These are phyloP conservation scores for Fusarium xyrophilum DNA, from an alignment of 2,329 filamentous ascomycete genomes.

Conservation along the genomic window DNA sequence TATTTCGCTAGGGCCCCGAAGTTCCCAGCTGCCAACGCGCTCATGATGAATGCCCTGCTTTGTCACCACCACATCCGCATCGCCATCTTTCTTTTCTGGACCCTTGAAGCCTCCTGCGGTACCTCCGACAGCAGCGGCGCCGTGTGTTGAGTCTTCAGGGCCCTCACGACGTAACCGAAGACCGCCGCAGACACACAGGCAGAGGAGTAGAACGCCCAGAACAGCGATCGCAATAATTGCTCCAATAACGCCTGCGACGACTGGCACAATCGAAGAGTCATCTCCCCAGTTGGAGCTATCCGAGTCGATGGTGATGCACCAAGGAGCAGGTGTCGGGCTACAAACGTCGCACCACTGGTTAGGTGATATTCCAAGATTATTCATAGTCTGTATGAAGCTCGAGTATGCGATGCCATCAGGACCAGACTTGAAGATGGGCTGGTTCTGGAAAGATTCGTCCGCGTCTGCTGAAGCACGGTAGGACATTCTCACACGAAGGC, in stretches of 20 bases:
- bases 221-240: slow-evolving; percentile 50
- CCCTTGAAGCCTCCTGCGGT: slow-evolving; percentile 53
- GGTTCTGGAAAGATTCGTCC: slow-evolving; percentile 45
- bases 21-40: slow-evolving; percentile 59
- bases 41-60: slow-evolving; percentile 52
- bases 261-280: slow-evolving; percentile 43
- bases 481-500: slow-evolving; percentile 62
- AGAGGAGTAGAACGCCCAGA: slow-evolving; percentile 44
- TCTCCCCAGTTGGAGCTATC: background rate
- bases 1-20: slow-evolving; percentile 39
- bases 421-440: slow-evolving; percentile 52
- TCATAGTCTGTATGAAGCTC: slow-evolving; percentile 50
- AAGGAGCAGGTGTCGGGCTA: slow-evolving; percentile 43
- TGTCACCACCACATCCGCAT: slow-evolving; percentile 52
- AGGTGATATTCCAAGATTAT: slow-evolving; percentile 45
- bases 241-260: slow-evolving; percentile 56
- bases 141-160: background rate
- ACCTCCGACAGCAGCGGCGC: slow-evolving; percentile 39
- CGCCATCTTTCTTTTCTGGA: slow-evolving; percentile 53
- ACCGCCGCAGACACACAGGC: slow-evolving; percentile 45
- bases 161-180: slow-evolving; percentile 42
- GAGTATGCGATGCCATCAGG: slow-evolving; percentile 48
- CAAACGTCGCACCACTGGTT: slow-evolving; percentile 56
- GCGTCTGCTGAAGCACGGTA: slow-evolving; percentile 58
- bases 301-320: slow-evolving; percentile 44